Evolutionary conservation across 345 rosid genomes (phyloP), one percentile per base, ranked within the genome.

Genomic region (Citropsis articulata): DNA sequence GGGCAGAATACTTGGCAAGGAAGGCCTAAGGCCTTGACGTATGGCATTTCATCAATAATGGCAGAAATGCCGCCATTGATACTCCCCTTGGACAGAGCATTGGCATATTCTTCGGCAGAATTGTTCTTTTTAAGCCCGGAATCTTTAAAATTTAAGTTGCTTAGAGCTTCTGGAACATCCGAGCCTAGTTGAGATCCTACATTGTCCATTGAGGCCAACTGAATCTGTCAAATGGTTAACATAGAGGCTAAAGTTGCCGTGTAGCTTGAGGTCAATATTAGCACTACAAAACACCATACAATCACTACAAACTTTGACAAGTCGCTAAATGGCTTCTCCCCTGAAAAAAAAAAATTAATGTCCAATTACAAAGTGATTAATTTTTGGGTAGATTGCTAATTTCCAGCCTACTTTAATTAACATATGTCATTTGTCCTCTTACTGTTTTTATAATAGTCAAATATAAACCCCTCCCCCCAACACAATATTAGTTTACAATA

Each of bases 211-310:
- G 66, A 36, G 4, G 66, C 66, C 56, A 18, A 25, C 9, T 56
- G 25, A 33, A 71, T 30, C 4, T 55, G 64, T 56, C 31, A 18
- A 31, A 55, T 19, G 5, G 64, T 71, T 28, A 71, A 56, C 62
- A 53, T 30, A 19, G 64, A 71, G 22, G 63, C 18, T 33, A 71
- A 71, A 71, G 63, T 71, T 31, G 64, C 48, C 6, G 48, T 80
- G 55, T 88, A 86, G 56, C 87, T 86, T 5, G 85, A 83, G 63
- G 71, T 82, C 24, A 88, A 56, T 18, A 88, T 75, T 3, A 86
- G 74, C 59, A 86, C 73, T 22, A 80, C 84, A 40, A 40, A 86
- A 85, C 60, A 82, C 78, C 84, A 86, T 19, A 86, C 74, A 1
- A 72, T 10, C 67, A 84, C 82, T 53, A 86, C 78, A 65, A 88